phyloP scores from a whole-genome alignment of 768 basidiomycete species.

The Amanita thiersii region DNA sequence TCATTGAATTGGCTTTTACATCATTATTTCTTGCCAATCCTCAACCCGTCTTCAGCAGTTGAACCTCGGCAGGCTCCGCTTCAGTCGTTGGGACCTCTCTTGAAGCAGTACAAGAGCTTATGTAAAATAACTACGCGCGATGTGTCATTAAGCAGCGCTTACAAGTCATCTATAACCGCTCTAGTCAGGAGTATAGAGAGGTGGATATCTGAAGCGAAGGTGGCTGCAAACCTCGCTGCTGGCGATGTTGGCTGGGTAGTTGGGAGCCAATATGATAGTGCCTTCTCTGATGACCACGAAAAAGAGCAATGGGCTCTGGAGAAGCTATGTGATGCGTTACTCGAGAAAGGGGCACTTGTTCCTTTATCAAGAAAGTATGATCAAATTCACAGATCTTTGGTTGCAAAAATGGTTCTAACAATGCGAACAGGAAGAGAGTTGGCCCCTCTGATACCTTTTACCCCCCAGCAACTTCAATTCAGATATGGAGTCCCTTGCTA shows the following conservation, averaged over 20 bases:
- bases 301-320: slow-evolving; percentile 67
- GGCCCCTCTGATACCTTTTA: slow-evolving; percentile 30
- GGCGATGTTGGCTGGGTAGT: slow-evolving; percentile 42
- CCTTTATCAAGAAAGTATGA: slow-evolving; percentile 79
- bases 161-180: slow-evolving; percentile 40
- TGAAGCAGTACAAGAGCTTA: slow-evolving; percentile 68
- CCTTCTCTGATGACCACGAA: slow-evolving; percentile 30
- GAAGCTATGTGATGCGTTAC: slow-evolving; percentile 52
- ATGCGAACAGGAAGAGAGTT: slow-evolving; percentile 45
- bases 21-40: slow-evolving; percentile 77
- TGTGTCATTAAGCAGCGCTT: slow-evolving; percentile 43
- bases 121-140: slow-evolving; percentile 59
- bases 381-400: slow-evolving; percentile 16
- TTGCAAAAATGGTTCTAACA: slow-evolving; percentile 10
- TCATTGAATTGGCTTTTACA: slow-evolving; percentile 77
- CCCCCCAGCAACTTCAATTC: slow-evolving; percentile 44
- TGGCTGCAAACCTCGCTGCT: slow-evolving; percentile 45
- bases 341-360: slow-evolving; percentile 69
- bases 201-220: slow-evolving; percentile 70
- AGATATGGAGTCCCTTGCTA: slow-evolving; percentile 62
- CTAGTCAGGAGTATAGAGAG: slow-evolving; percentile 60
- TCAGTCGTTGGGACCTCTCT: slow-evolving; percentile 54
- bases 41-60: slow-evolving; percentile 40
- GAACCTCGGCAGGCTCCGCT: slow-evolving; percentile 24
- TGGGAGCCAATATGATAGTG: slow-evolving; percentile 17